These are phyloP conservation scores for Phytophthora multivora DNA, from an alignment of 352 stramenopile species.

Conservation along the genomic window DNA sequence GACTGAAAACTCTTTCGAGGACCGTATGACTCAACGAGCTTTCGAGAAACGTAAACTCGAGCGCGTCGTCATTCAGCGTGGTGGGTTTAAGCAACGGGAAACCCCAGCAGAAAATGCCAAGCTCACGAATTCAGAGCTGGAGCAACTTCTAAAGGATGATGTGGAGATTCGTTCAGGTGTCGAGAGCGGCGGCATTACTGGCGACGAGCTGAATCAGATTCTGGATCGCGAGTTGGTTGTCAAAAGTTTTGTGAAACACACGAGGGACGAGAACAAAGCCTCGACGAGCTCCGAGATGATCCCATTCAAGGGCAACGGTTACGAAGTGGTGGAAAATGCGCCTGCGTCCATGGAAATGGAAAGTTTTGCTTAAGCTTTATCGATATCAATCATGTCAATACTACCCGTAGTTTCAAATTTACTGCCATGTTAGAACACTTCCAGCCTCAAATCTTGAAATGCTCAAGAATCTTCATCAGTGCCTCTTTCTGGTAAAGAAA, in stretches of 20 bases:
- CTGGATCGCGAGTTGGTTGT: slow-evolving; percentile 75
- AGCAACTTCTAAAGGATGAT: slow-evolving; percentile 77
- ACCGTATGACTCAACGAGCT: slow-evolving; percentile 92
- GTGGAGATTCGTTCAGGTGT: slow-evolving; percentile 72
- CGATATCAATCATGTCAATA: slow-evolving; percentile 31
- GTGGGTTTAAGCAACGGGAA: slow-evolving; percentile 72
- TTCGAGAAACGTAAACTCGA: slow-evolving; percentile 93
- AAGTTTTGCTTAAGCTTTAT: slow-evolving; percentile 54
- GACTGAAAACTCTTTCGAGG: slow-evolving; percentile 94
- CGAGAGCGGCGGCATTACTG: slow-evolving; percentile 73
- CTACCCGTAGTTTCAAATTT: slow-evolving; percentile 1
- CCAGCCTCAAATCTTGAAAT: neutral
- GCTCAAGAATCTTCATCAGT: slow-evolving; percentile 44
- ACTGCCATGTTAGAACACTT: neutral
- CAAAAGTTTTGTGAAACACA: slow-evolving; percentile 69
- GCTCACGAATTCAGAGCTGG: slow-evolving; percentile 77
- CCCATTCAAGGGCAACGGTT: slow-evolving; percentile 62
- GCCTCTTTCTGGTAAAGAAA: slow-evolving; percentile 70
- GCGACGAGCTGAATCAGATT: slow-evolving; percentile 68
- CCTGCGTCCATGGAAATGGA: slow-evolving; percentile 84
- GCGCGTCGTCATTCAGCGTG: slow-evolving; percentile 87
- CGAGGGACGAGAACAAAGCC: slow-evolving; percentile 25
- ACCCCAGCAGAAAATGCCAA: slow-evolving; percentile 35
- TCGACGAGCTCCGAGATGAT: slow-evolving; percentile 32
- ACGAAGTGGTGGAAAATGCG: slow-evolving; percentile 78